A percentile compares a stretch with the other conserved stretches of the same genome.
Conservation (phyloP, 306 rosid genomes). For the Citrullus amarus region DNA sequence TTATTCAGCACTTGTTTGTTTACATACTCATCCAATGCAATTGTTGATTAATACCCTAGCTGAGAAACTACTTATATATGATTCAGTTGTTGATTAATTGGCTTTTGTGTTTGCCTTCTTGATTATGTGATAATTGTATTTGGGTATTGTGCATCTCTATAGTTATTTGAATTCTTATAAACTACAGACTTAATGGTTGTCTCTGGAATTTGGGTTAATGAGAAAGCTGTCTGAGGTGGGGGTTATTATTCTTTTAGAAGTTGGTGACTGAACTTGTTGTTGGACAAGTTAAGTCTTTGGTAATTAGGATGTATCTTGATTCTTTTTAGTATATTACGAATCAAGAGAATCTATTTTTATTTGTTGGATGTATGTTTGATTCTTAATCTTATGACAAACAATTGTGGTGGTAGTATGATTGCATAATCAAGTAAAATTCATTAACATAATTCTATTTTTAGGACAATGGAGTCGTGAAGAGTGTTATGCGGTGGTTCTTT, state of each 20-base stretch:
- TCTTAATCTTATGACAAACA: not conserved
- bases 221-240: no score
- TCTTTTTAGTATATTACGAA: not conserved
- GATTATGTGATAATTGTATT: not conserved
- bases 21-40: no score
- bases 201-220: not conserved
- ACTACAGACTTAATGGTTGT: not conserved
- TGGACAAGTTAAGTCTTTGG: not conserved
- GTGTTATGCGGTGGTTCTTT: not conserved
- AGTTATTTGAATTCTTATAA: not conserved
- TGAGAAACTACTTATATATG: not conserved
- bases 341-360: no score
- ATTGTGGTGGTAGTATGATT: not conserved
- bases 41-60: no score
- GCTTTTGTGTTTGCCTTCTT: not conserved
- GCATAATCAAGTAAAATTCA: not conserved
- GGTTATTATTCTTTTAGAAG: no score
- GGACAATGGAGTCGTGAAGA: not conserved
- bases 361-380: not conserved
- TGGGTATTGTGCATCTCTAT: no score
- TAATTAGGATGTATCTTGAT: not conserved
- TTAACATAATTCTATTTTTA: not conserved
- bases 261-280: not conserved
- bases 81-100: not conserved
- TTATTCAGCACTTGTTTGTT: no score